Evolutionary conservation across 2,329 filamentous ascomycete genomes (phyloP).

Genomic region (Metarhizium brunneum): DNA sequence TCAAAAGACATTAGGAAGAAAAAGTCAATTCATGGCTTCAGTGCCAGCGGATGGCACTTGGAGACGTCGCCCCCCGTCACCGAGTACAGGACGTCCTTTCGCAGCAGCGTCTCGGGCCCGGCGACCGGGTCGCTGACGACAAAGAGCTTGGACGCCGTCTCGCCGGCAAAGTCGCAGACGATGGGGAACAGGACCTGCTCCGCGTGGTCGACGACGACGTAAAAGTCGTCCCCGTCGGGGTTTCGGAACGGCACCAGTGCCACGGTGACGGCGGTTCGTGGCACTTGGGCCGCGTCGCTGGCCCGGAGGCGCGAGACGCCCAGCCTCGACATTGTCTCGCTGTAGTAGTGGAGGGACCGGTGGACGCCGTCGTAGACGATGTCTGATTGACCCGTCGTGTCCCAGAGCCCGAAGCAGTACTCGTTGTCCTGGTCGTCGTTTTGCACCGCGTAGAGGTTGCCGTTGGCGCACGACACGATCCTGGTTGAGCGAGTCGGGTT

Average conservation of each 20-base stretch:
- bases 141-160: constrained; percentile 16
- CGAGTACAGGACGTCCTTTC: constrained; percentile 12
- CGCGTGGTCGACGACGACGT: constrained; percentile 13
- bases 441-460: constrained; percentile 22
- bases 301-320: constrained; percentile 22
- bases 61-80: constrained; percentile 18
- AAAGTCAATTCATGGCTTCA: not conserved
- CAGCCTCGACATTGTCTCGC: constrained; percentile 19
- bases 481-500: constrained; percentile 11
- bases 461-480: constrained; percentile 22
- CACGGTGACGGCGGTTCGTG: constrained; percentile 10
- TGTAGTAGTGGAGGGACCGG: constrained; percentile 24
- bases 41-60: constrained; percentile 3
- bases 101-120: constrained; percentile 14
- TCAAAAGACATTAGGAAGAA: not conserved
- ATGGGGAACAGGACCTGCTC: constrained; percentile 17
- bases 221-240: constrained; percentile 8
- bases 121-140: constrained; percentile 15
- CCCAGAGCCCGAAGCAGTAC: constrained; percentile 16
- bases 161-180: constrained; percentile 18
- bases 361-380: constrained; percentile 14
- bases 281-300: constrained; percentile 10
- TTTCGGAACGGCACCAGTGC: constrained; percentile 10
- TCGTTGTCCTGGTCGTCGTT: constrained; percentile 10
- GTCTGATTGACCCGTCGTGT: constrained; percentile 8